A percentile compares a stretch with the other conserved stretches of the same genome.
Evolutionary conservation across 257 asterid genomes (phyloP).

Genomic region (Solanum clarkiae): DNA sequence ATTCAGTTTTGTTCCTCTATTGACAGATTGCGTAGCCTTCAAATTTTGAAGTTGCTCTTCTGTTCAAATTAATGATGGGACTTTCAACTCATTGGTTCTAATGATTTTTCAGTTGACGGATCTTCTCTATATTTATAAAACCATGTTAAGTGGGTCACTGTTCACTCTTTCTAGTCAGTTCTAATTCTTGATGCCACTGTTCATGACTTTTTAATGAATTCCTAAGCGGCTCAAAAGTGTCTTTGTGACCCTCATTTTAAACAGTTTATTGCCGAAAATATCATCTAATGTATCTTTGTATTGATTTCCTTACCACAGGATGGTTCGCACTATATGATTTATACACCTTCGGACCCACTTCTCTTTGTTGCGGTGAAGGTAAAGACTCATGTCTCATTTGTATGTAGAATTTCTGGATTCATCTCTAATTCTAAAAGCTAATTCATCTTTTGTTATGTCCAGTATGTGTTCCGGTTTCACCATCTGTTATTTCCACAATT

Average conservation of each 20-base stretch:
- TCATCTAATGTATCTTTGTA: constrained; percentile 6
- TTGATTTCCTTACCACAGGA: constrained; percentile 48
- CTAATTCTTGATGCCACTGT: neutral
- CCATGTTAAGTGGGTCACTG: neutral
- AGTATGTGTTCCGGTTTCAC: neutral
- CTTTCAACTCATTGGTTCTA: neutral
- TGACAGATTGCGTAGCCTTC: neutral
- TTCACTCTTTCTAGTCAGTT: neutral
- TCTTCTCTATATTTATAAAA: neutral
- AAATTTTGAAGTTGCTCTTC: neutral
- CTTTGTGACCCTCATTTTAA: neutral
- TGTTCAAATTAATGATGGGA: neutral
- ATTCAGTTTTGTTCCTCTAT: neutral
- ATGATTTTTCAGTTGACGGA: neutral
- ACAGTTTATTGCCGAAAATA: neutral
- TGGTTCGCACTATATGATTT: constrained; percentile 95
- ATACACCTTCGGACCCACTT: constrained; percentile 98
- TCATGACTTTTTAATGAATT: neutral
- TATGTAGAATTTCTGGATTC: neutral
- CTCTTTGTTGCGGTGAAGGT: constrained; percentile 91
- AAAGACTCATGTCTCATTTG: constrained; percentile 1
- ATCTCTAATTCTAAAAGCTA: neutral
- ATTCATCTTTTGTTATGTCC: neutral
- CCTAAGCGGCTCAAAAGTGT: neutral
- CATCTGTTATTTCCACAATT: neutral